A percentile compares a stretch with the other conserved stretches of the same genome.
phyloP scores from a whole-genome alignment of 768 basidiomycete genomes.

The Pisolithus sp. region DNA sequence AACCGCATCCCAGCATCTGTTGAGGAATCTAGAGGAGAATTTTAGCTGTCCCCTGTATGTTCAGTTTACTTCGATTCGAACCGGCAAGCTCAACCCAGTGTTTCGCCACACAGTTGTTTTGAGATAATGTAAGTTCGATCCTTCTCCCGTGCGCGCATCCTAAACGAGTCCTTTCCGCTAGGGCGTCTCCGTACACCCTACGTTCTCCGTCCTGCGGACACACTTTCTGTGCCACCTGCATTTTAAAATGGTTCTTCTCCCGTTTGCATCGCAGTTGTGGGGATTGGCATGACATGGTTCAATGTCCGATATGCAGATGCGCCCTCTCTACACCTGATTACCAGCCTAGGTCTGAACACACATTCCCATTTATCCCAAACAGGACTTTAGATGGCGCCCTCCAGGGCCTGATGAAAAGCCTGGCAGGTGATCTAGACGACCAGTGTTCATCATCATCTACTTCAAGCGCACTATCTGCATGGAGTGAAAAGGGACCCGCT shows the following conservation, averaged over 20 bases:
- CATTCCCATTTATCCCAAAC: conserved; percentile 62
- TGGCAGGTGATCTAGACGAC: conserved; percentile 35
- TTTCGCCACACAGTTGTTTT: conserved; percentile 43
- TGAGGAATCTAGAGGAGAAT: conserved; percentile 53
- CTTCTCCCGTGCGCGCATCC: conserved; percentile 2
- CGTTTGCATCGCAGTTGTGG: conserved; percentile 57
- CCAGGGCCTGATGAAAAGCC: conserved; percentile 46
- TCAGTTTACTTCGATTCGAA: conserved; percentile 5
- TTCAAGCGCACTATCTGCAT: conserved; percentile 35
- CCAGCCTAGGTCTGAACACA: conserved; percentile 41
- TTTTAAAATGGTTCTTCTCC: conserved; percentile 65
- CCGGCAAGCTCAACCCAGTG: conserved; percentile 7
- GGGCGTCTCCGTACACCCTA: conserved; percentile 51
- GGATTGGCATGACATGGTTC: conserved; percentile 60
- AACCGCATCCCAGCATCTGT: conserved; percentile 24
- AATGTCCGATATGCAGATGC: conserved; percentile 63
- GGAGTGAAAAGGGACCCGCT: conserved; percentile 46
- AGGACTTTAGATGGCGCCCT: conserved; percentile 47
- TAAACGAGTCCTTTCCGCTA: conserved; percentile 7
- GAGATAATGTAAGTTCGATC: conserved; percentile 42
- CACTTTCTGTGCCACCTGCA: conserved; percentile 61
- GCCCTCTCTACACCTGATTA: conserved; percentile 46
- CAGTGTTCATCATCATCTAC: conserved; percentile 23
- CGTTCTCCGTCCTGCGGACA: conserved; percentile 57
- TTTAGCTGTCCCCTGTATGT: conserved; percentile 61